Conservation (phyloP, 176 grass and related monocot species). For the Saccharum officinarum region DNA sequence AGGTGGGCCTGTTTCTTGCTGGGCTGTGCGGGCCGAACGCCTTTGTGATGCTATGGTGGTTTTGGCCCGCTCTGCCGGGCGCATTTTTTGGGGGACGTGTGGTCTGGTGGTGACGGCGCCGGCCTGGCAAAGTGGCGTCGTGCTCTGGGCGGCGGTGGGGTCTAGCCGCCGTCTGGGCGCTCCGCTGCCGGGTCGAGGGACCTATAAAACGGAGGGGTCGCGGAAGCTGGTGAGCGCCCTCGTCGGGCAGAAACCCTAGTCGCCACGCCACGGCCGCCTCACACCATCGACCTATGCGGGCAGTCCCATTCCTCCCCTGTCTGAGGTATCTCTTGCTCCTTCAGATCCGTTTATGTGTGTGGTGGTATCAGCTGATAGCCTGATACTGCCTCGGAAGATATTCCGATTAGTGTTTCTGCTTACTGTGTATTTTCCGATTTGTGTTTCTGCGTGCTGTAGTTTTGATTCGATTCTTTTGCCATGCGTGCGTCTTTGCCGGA, state of each 20-base stretch:
- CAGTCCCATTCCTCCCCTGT: neutral
- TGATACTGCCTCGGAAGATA: neutral
- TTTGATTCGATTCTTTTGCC: neutral
- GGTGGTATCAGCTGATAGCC: neutral
- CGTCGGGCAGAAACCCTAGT: constrained; percentile 53
- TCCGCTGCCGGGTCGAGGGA: neutral
- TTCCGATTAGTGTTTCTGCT: neutral
- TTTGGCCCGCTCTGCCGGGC: neutral
- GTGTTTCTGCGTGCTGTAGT: neutral
- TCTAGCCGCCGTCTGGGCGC: constrained; percentile 28
- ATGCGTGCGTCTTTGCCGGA: neutral
- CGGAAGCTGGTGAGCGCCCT: neutral
- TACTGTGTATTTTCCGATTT: neutral
- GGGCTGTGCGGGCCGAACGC: neutral
- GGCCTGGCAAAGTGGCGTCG: neutral
- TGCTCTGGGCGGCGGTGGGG: constrained; percentile 24
- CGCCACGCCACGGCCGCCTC: neutral
- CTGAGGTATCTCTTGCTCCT: neutral
- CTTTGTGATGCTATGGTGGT: neutral
- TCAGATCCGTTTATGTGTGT: neutral
- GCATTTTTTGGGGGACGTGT: neutral
- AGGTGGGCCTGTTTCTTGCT: neutral
- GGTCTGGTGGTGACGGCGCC: neutral
- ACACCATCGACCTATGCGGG: neutral
- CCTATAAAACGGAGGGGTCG: constrained; percentile 27